These are phyloP conservation scores for Handroanthus guayacan DNA, from an alignment of 257 asterid species.

Conservation along the genomic window DNA sequence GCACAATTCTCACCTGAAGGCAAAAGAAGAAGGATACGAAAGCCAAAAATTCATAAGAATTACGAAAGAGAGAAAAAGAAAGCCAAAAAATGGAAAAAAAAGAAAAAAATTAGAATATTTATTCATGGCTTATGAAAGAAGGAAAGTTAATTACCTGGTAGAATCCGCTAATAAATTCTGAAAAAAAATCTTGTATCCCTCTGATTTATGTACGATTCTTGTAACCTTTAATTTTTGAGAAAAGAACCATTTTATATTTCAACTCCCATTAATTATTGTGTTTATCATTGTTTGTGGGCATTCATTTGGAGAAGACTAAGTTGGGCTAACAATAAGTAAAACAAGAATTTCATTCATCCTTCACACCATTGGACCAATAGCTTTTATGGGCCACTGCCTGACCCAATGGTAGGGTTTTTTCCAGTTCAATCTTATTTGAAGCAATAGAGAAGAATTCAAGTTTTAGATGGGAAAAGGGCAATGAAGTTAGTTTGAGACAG, in stretches of 20 bases:
- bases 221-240: not conserved
- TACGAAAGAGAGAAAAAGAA: no score
- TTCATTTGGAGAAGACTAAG: not conserved
- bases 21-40: no score
- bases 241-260: not conserved
- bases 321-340: constrained; percentile 8
- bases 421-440: no score
- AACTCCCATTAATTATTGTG: not conserved
- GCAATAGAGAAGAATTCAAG: no score
- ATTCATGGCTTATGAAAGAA: not conserved
- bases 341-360: no score
- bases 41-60: no score
- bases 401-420: not conserved
- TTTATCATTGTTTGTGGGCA: not conserved
- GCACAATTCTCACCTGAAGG: no score
- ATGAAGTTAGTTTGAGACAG: no score
- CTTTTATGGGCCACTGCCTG: not conserved
- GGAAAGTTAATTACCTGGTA: constrained; percentile 28
- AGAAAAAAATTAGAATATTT: no score
- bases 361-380: not conserved
- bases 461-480: no score
- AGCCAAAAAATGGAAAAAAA: no score
- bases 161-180: constrained; percentile 37
- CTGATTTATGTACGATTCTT: constrained; percentile 13
- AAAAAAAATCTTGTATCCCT: constrained; percentile 9